Base-by-base conservation (phyloP, 2,329 filamentous ascomycete genomes). In the Cryphonectria nitschkei region DNA sequence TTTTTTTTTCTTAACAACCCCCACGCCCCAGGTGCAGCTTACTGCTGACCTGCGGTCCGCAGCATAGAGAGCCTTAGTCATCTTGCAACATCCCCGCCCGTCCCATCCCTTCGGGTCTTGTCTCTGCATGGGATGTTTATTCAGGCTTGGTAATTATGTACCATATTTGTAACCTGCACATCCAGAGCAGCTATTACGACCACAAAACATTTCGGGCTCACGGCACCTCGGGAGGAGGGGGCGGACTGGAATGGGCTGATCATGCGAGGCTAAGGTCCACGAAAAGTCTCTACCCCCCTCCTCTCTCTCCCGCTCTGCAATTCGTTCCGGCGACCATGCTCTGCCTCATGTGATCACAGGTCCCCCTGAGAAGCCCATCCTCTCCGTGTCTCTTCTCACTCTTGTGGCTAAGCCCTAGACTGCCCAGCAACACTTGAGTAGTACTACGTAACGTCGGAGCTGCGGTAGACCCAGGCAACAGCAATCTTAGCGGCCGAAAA, bases 1-100 rank as follows among this genome's bases (percentile, higher is more conserved):
- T 70, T 72, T 70, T 64, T 52, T 41, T 64, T 52, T 41, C 50
- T 60, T 46, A 32, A n/a, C 26, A 8, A 43, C 67, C 70, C 67
- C 70, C 67, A 66, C 70, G 62, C 56, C 62, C 37, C 37, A 37
- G n/a, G 22, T 34, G 29, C 37, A 63, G 41, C 34, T 46, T 37
- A 32, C 60, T 50, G 67, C 67, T 69, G 62, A 69, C 67, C 56
- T 69, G 64, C 64, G 46, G 64, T 66, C 58, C 58, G 58, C 58
- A 39, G 58, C 58, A 34, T 61, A 22, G 58, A 14, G n/a, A 34
- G 34, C 58, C 34, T 61, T 61, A 39, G 58, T 61, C 34, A 61
- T 39, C 58, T 13, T 61, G 58, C 26, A 13, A 32, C 26, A 34
- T 34, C 26, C 54, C 54, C 54, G 14, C 26, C 54, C 29, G 54